Evolutionary conservation across 2,329 filamentous ascomycete species (phyloP).

Genomic region (Amesomyces nigricolor): DNA sequence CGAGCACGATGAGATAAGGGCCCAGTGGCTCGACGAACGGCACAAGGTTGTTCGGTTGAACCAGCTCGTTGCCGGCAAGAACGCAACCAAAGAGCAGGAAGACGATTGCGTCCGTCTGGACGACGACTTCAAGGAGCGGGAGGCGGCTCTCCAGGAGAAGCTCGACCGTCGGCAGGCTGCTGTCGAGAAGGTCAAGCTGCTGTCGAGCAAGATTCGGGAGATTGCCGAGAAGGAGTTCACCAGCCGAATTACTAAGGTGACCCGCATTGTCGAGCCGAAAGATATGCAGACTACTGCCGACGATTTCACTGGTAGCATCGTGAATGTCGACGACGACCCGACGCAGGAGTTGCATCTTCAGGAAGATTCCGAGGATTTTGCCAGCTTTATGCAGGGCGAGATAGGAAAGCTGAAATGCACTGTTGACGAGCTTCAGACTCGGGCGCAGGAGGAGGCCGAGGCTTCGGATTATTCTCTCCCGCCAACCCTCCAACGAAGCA

Average conservation of each 20-base stretch:
- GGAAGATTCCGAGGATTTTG: slow-evolving; percentile 32
- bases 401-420: slow-evolving; percentile 28
- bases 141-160: slow-evolving; percentile 26
- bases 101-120: slow-evolving; percentile 25
- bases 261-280: slow-evolving; percentile 32
- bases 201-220: slow-evolving; percentile 25
- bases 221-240: slow-evolving; percentile 27
- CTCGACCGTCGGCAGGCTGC: slow-evolving; percentile 29
- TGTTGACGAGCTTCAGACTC: slow-evolving; percentile 23
- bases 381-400: slow-evolving; percentile 29
- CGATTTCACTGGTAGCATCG: slow-evolving; percentile 32
- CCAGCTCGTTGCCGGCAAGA: slow-evolving; percentile 22
- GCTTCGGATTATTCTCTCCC: slow-evolving; percentile 29
- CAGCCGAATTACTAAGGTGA: slow-evolving; percentile 30
- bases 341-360: slow-evolving; percentile 34
- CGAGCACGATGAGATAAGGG: slow-evolving; percentile 43
- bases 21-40: slow-evolving; percentile 36
- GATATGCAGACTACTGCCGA: slow-evolving; percentile 23
- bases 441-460: slow-evolving; percentile 22
- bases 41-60: slow-evolving; percentile 24
- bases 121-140: slow-evolving; percentile 24
- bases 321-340: slow-evolving; percentile 34
- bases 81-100: slow-evolving; percentile 20
- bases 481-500: slow-evolving; percentile 19
- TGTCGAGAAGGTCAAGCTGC: slow-evolving; percentile 28